These are phyloP conservation scores for Aspergillus heteromorphus DNA, from an alignment of 495 filamentous ascomycete genomes.

Conservation along the genomic window DNA sequence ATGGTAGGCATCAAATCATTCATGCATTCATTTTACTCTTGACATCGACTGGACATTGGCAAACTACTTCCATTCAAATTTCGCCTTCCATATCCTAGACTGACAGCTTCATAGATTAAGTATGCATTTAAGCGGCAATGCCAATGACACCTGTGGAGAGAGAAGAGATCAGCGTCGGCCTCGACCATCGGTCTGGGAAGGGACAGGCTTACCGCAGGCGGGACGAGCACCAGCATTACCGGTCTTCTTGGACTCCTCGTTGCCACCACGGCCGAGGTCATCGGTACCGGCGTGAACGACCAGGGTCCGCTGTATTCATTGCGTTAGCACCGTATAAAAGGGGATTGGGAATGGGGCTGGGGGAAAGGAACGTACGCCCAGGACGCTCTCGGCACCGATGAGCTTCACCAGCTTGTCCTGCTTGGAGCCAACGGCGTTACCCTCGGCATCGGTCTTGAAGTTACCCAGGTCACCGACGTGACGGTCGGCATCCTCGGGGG, in stretches of 20 bases:
- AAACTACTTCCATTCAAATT: slow-evolving; percentile 7
- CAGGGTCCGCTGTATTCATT: slow-evolving; percentile 67
- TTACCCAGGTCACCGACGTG: slow-evolving; percentile 98
- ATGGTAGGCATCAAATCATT: slow-evolving; percentile 1
- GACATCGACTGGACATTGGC: slow-evolving; percentile 4
- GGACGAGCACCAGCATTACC: slow-evolving; percentile 90
- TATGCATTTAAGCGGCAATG: slow-evolving; percentile 55
- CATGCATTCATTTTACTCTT: slow-evolving; percentile 3
- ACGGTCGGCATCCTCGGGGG: slow-evolving; percentile 71
- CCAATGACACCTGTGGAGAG: slow-evolving; percentile 69
- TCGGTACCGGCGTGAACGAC: slow-evolving; percentile 94
- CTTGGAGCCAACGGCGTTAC: slow-evolving; percentile 72
- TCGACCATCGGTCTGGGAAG: not conserved
- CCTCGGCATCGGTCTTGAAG: slow-evolving; percentile 88
- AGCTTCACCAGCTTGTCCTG: slow-evolving; percentile 82
- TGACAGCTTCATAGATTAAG: slow-evolving; percentile 11
- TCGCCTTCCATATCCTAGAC: slow-evolving; percentile 9
- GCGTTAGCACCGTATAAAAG: slow-evolving; percentile 4
- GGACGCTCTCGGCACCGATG: slow-evolving; percentile 90
- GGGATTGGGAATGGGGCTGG: not conserved
- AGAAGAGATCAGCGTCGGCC: not conserved
- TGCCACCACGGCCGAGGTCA: slow-evolving; percentile 84
- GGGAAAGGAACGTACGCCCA: slow-evolving; percentile 63
- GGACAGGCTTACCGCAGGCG: slow-evolving; percentile 70
- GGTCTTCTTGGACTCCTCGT: slow-evolving; percentile 94